Evolutionary conservation across 257 asterid genomes (phyloP).

Genomic region (Solanum sejunctum): DNA sequence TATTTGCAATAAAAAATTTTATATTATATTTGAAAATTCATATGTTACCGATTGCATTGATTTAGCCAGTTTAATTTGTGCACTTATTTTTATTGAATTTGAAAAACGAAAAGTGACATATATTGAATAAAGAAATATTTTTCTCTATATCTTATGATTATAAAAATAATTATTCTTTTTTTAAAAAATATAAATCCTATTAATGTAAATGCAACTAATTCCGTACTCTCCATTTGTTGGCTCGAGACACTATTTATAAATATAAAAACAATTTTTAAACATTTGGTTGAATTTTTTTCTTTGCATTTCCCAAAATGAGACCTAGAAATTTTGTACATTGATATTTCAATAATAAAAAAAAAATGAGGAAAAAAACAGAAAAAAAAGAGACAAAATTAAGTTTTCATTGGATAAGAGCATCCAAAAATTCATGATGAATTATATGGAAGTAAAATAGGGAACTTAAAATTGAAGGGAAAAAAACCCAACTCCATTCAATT

Average conservation of each 20-base stretch:
- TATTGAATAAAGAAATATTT: background rate
- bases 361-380: background rate
- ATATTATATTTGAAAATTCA: no score
- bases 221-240: background rate
- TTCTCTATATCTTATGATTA: no score
- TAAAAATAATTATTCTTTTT: background rate
- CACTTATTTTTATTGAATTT: no score
- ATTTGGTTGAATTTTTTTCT: background rate
- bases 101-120: background rate
- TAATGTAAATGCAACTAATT: background rate
- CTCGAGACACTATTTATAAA: background rate
- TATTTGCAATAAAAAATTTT: no score
- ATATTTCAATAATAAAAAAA: background rate
- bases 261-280: background rate
- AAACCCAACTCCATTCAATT: background rate
- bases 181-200: background rate
- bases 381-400: background rate
- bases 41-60: no score
- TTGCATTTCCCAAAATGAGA: background rate
- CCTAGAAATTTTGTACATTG: background rate
- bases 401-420: background rate
- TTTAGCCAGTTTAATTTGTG: no score
- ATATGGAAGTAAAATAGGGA: background rate
- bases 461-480: background rate
- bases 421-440: background rate